Conservation (phyloP, 1,284 basidiomycete genomes). For the Ceraceosorus guamensis region DNA sequence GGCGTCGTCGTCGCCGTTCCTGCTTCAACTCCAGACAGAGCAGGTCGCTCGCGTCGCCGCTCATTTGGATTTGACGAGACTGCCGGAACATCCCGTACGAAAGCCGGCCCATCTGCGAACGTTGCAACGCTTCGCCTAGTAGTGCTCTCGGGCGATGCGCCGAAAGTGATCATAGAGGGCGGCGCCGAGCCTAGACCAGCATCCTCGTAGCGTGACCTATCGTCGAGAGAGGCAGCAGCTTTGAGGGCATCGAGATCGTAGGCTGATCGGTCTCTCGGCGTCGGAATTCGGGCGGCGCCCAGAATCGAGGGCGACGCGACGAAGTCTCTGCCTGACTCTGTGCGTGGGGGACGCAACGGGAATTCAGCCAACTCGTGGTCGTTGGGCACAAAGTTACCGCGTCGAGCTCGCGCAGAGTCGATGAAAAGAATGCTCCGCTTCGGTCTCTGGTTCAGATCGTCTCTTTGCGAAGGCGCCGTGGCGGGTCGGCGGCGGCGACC, state of each 20-base stretch:
- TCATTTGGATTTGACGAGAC: neutral
- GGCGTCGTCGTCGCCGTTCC: neutral
- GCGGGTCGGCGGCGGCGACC: no score
- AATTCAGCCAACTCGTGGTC: no score
- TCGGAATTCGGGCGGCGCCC: neutral
- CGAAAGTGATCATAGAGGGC: no score
- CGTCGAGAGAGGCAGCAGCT: neutral
- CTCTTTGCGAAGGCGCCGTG: no score
- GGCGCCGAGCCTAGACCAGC: no score
- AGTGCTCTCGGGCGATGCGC: no score
- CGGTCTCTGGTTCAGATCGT: no score
- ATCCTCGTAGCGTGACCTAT: no score
- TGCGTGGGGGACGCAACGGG: no score
- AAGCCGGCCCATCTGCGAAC: neutral
- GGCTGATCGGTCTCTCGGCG: neutral
- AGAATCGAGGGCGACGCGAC: neutral
- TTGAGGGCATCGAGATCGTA: neutral
- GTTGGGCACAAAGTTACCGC: no score
- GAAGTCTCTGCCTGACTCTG: neutral
- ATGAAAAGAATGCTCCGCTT: no score
- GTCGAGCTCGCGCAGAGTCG: no score
- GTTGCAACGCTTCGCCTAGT: neutral
- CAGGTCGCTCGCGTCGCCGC: neutral
- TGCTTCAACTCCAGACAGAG: neutral
- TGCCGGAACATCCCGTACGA: neutral